Conservation (phyloP, 2,329 filamentous ascomycete genomes). For the Epichloe uncinata region DNA sequence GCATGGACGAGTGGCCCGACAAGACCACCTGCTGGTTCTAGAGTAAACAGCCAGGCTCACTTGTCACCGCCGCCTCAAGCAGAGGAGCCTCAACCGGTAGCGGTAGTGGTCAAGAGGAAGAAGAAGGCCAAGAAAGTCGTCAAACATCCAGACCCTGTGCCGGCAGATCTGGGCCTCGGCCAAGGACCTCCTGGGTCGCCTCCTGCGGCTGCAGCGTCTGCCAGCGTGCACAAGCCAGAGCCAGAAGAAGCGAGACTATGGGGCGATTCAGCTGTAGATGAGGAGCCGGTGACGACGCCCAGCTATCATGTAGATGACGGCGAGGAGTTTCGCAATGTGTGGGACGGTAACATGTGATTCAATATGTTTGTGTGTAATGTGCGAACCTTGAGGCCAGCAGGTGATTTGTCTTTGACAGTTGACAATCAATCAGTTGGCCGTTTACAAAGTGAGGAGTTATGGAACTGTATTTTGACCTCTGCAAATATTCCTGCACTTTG, state of each 20-base stretch:
- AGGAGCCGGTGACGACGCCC: slow-evolving; percentile 5
- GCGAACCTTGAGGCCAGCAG: neutral
- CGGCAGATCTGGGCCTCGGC: slow-evolving; percentile 13
- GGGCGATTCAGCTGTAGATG: slow-evolving; percentile 6
- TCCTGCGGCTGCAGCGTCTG: neutral
- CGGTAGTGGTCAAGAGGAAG: slow-evolving; percentile 25
- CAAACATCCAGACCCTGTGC: slow-evolving; percentile 21
- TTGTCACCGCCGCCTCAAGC: slow-evolving; percentile 3
- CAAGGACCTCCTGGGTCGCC: slow-evolving; percentile 10
- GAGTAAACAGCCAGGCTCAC: slow-evolving; percentile 1
- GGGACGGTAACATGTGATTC: slow-evolving; percentile 13
- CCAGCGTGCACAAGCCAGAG: slow-evolving; percentile 1
- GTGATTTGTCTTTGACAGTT: neutral
- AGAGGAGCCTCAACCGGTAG: slow-evolving; percentile 14
- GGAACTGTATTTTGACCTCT: neutral
- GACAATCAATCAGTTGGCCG: neutral
- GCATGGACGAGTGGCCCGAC: slow-evolving; percentile 12
- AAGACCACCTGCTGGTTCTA: slow-evolving; percentile 9
- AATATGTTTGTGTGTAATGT: neutral
- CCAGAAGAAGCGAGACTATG: slow-evolving; percentile 10
- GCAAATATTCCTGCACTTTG: neutral
- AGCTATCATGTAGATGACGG: slow-evolving; percentile 21
- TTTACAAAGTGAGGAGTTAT: slow-evolving; percentile 17
- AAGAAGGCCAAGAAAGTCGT: slow-evolving; percentile 23
- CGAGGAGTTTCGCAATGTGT: slow-evolving; percentile 35